Base-by-base conservation (phyloP, 2,329 filamentous ascomycete species). In the Ceratocystis huliohia region DNA sequence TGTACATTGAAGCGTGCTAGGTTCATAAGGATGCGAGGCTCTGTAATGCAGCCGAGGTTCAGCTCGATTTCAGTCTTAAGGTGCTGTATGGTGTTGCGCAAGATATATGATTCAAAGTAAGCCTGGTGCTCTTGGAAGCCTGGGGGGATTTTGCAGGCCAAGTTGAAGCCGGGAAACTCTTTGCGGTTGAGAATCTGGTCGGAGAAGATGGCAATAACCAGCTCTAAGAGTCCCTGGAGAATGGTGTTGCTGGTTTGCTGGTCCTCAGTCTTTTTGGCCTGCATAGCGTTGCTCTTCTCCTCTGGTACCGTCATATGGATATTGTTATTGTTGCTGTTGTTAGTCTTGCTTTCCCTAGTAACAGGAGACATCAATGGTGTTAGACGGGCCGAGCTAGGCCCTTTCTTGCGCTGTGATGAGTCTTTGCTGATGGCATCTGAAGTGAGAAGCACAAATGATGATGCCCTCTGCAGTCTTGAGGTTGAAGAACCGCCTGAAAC, bases 121-220 rank as follows among this genome's bases (percentile, higher is more conserved):
- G 91, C 91, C 72, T 96, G 92, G 71, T 97, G 91, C 73, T 97
- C 94, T 70, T 93, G 85, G 72, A 96, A 96, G 0, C 93, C 92
- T 0, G 94, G 91, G 1, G 95, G 94, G 0, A 93, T 88, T 73
- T 94, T 96, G 65, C 89, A 78, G 72, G 90, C 96, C 8, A 99
- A 77, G 0, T 88, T 86, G 65, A 99, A 88, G 0, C 94, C 93
- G 2, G 87, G 81, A 72, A 97, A 99, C 65, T 99, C 94, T 73
- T 96, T 96, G 30, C 91, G 86, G 37, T 82, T 82, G 53, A 96
- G 83, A 0, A 97, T 78, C 71, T 97, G 91, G 71, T 96, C 92
- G 63, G 88, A 82, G 72, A 96, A 96, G 0, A 96, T 85, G 22
- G 82, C 83, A 62, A 94, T 80, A 1, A 93, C 82, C 25, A 97